Evolutionary conservation across 345 rosid species (phyloP).

Genomic region (Populus ilicifolia): DNA sequence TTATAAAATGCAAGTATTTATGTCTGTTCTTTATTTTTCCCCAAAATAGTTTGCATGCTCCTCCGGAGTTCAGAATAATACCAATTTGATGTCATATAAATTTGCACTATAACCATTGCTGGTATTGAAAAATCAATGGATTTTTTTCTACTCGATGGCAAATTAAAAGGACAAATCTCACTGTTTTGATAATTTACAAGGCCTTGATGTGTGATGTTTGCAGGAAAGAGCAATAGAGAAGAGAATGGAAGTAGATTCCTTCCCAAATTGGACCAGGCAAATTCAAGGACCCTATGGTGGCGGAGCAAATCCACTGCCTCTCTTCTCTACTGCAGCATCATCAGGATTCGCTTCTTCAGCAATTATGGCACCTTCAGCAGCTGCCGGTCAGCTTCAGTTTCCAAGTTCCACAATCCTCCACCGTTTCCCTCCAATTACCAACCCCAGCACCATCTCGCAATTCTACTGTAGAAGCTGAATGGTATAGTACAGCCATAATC

Average conservation of each 20-base stretch:
- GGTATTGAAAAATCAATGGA: background rate
- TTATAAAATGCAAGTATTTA: background rate
- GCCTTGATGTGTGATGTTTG: conserved; percentile 1
- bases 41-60: background rate
- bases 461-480: conserved; percentile 32
- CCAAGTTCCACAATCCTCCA: conserved; percentile 20
- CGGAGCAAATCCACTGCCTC: conserved; percentile 32
- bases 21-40: background rate
- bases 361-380: conserved; percentile 31
- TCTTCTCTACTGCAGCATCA: conserved; percentile 85
- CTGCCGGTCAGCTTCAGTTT: conserved; percentile 25
- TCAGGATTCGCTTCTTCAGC: conserved; percentile 86
- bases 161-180: background rate
- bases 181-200: background rate
- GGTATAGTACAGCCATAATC: background rate
- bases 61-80: background rate
- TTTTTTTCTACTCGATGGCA: background rate
- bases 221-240: conserved; percentile 63
- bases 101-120: background rate
- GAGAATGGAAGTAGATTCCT: conserved; percentile 38
- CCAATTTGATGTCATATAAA: background rate
- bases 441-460: conserved; percentile 24
- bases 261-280: conserved; percentile 35
- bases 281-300: conserved; percentile 34
- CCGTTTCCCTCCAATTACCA: conserved; percentile 15